A percentile compares a stretch with the other conserved stretches of the same genome.
These are phyloP conservation scores for Bauhinia variegata DNA, from an alignment of 306 rosid species.

Conservation along the genomic window DNA sequence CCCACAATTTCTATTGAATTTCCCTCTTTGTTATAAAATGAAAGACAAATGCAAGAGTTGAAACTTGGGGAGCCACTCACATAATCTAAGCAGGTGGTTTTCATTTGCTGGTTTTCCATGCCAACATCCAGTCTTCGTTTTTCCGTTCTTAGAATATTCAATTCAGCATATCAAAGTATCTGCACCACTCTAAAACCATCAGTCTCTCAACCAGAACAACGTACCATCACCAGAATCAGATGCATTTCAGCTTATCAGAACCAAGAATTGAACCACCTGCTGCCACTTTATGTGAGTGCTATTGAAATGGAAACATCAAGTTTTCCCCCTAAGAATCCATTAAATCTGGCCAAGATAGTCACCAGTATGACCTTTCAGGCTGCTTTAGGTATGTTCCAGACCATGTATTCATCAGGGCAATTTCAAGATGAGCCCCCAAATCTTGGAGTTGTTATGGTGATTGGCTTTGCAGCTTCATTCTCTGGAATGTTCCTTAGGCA, in stretches of 20 bases:
- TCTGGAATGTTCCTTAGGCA: slow-evolving; percentile 12
- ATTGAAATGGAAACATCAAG: neutral
- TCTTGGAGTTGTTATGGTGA: slow-evolving; percentile 20
- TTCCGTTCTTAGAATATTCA: neutral
- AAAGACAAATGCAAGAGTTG: neutral
- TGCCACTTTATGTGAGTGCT: slow-evolving; percentile 4
- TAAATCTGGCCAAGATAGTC: neutral
- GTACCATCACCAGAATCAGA: neutral
- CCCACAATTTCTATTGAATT: too few relatives aligned
- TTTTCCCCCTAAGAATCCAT: neutral
- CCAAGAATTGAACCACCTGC: neutral
- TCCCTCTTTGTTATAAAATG: slow-evolving; percentile 11
- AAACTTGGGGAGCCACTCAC: neutral
- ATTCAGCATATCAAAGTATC: neutral
- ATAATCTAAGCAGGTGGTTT: neutral
- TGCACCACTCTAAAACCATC: neutral
- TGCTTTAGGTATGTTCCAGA: neutral
- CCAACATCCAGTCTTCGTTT: neutral
- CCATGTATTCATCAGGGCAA: too few relatives aligned
- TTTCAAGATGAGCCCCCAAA: too few relatives aligned
- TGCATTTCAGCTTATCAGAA: neutral
- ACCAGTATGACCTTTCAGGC: slow-evolving; percentile 17
- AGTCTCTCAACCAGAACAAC: neutral
- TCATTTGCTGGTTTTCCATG: slow-evolving; percentile 13
- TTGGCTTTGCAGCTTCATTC: slow-evolving; percentile 32